Percentiles rank a stretch among this genome's conserved stretches.
Conservation (phyloP, 169 alveolate species). For the Plasmodium ovale region DNA sequence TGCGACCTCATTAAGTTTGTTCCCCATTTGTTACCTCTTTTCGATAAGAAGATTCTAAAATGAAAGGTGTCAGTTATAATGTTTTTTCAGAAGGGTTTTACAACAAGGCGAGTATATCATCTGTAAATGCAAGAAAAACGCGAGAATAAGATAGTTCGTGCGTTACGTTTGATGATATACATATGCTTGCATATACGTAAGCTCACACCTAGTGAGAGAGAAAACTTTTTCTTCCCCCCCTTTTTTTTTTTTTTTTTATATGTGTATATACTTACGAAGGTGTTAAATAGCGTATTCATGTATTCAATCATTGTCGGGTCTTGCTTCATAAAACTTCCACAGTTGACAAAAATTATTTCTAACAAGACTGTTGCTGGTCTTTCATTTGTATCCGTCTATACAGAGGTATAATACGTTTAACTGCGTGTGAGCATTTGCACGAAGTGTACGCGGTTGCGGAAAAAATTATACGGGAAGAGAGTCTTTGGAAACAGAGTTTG, state of each 20-base stretch:
- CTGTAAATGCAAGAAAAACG: conserved; percentile 18
- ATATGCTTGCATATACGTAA: neutral
- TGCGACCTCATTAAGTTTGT: too few relatives aligned
- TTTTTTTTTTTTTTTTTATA: conserved; percentile 2
- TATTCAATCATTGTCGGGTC: conserved; percentile 28
- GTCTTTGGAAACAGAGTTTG: too few relatives aligned
- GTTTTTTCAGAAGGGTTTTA: conserved; percentile 30
- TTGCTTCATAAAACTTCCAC: conserved; percentile 44
- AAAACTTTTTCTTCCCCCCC: neutral
- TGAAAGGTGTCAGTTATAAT: conserved; percentile 9
- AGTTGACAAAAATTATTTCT: conserved; percentile 23
- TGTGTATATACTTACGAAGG: conserved; percentile 3
- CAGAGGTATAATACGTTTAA: conserved; percentile 27
- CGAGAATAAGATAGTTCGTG: neutral
- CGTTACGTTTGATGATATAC: too few relatives aligned
- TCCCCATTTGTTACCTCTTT: too few relatives aligned
- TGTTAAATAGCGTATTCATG: conserved; percentile 23
- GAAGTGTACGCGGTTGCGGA: too few relatives aligned
- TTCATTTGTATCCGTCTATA: conserved; percentile 26
- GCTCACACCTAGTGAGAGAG: neutral
- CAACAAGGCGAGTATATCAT: conserved; percentile 13
- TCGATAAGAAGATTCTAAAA: too few relatives aligned
- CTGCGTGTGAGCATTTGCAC: neutral
- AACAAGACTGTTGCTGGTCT: conserved; percentile 30
- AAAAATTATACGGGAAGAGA: too few relatives aligned